Evolutionary conservation across 345 rosid species (phyloP), one percentile per base, ranked within the genome.

Genomic region (Orychophragmus violaceus): DNA sequence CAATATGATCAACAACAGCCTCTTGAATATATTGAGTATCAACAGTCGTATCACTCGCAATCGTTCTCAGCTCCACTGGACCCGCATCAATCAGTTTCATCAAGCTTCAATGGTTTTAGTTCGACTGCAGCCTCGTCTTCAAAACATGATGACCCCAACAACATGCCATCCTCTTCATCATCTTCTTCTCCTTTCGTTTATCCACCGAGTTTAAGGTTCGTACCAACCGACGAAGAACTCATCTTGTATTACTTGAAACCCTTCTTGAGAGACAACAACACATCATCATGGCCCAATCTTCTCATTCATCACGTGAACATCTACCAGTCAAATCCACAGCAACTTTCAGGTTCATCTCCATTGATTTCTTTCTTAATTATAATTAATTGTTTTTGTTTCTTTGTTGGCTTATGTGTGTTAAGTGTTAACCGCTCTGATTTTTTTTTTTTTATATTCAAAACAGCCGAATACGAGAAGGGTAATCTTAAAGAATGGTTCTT

Each of bases 401-500:
- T 42, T 6, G 16, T 19, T 14, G 11, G n/a, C n/a, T n/a, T 53
- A 53, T 22, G 32, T 36, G 12, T n/a, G n/a, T n/a, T n/a, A n/a
- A n/a, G n/a, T n/a, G n/a, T n/a, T n/a, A 58, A 58, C 8, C 7
- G 21, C 49, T 59, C 19, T 36, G 48, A 29, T 66, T 5, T 12
- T 27, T 28, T 18, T 50, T 4, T 5, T 12, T 27, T 28, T 18
- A 35, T 4, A 19, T 53, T 27, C 1, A 10, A 42, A 22, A 57
- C 57, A 68, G 64, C 32, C 19, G 53, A 17, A 7, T 68, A 14
- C 56, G 27, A 23, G 5, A 57, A 68, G 45, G 72, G 56, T 16
- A 67, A 55, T 45, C 46, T 29, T 27, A 45, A 46, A 46, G 64
- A 68, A 16, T 45, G 72, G 48, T 12, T 68, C 28, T 68, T 45